These are phyloP conservation scores for Alternaria gaisen DNA, from an alignment of 2,329 filamentous ascomycete species.

Conservation along the genomic window DNA sequence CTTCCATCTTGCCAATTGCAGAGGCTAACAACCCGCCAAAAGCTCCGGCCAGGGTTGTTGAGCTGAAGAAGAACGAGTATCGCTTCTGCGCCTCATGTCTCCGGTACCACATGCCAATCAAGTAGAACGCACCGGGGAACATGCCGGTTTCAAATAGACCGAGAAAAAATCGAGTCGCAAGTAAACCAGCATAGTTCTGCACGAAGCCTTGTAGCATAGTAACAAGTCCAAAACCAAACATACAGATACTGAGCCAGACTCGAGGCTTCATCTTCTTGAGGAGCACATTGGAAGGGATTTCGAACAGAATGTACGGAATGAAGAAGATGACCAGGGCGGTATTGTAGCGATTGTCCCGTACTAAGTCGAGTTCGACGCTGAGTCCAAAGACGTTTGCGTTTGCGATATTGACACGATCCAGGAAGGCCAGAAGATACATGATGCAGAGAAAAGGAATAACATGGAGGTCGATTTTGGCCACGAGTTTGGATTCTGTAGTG, in stretches of 20 bases:
- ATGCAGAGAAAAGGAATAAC: constrained; percentile 61
- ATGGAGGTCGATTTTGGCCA: constrained; percentile 57
- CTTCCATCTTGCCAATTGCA: constrained; percentile 89
- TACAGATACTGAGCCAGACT: constrained; percentile 74
- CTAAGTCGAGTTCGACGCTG: constrained; percentile 56
- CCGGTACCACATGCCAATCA: constrained; percentile 90
- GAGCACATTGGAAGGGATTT: constrained; percentile 63
- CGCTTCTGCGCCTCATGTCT: constrained; percentile 88
- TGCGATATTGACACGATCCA: constrained; percentile 63
- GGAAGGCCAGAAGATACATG: constrained; percentile 60
- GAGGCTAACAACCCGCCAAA: constrained; percentile 87
- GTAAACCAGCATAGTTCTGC: constrained; percentile 77
- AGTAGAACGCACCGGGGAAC: constrained; percentile 68
- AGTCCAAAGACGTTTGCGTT: constrained; percentile 64
- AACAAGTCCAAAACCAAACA: constrained; percentile 79
- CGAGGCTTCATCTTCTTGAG: constrained; percentile 63
- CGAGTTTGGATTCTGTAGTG: constrained; percentile 59
- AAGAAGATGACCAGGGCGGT: constrained; percentile 64
- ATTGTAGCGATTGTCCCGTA: constrained; percentile 57
- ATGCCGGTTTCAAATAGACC: constrained; percentile 66
- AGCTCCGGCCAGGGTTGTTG: constrained; percentile 79
- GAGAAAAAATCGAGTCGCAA: constrained; percentile 83
- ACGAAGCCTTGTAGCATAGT: constrained; percentile 77
- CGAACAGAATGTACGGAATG: constrained; percentile 62
- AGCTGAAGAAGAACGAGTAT: constrained; percentile 93